A percentile compares a stretch with the other conserved stretches of the same genome.
phyloP scores from a whole-genome alignment of 2,329 filamentous ascomycete genomes.

The Geosmithia putterillii region DNA sequence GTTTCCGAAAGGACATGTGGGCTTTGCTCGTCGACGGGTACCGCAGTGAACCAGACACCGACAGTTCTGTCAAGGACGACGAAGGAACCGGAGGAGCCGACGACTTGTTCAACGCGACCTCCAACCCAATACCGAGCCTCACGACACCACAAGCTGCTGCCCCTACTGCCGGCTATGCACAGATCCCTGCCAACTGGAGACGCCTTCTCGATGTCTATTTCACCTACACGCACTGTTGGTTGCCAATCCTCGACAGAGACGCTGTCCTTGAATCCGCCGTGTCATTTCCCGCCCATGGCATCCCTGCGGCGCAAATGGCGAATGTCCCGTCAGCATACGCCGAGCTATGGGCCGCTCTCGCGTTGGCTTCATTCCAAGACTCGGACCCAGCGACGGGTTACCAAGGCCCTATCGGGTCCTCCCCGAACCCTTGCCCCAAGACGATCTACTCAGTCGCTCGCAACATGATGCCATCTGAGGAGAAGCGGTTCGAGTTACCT shows the following conservation, averaged over 20 bases:
- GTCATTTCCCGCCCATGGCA: slow-evolving; percentile 24
- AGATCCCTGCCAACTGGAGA: slow-evolving; percentile 41
- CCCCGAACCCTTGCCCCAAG: slow-evolving; percentile 4
- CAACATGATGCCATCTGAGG: slow-evolving; percentile 32
- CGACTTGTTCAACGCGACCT: no score
- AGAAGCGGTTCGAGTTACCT: slow-evolving; percentile 32
- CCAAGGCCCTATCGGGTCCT: not conserved
- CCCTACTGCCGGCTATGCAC: no score
- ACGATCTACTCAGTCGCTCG: slow-evolving; percentile 39
- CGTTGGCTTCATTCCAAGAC: slow-evolving; percentile 44
- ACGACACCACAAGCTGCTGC: no score
- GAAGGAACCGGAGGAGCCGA: not conserved
- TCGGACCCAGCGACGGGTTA: slow-evolving; percentile 4
- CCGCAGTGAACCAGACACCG: not conserved
- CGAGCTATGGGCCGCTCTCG: slow-evolving; percentile 47
- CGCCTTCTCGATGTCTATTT: slow-evolving; percentile 11
- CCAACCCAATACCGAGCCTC: no score
- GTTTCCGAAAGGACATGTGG: slow-evolving; percentile 50
- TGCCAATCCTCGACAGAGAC: slow-evolving; percentile 1
- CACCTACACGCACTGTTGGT: slow-evolving; percentile 1
- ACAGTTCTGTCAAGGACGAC: not conserved
- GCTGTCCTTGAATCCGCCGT: slow-evolving; percentile 36
- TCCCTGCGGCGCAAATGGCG: slow-evolving; percentile 6
- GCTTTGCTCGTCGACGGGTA: slow-evolving; percentile 28
- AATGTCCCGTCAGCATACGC: slow-evolving; percentile 28